Evolutionary conservation across 345 rosid genomes (phyloP).

Genomic region (Barbarea vulgaris): DNA sequence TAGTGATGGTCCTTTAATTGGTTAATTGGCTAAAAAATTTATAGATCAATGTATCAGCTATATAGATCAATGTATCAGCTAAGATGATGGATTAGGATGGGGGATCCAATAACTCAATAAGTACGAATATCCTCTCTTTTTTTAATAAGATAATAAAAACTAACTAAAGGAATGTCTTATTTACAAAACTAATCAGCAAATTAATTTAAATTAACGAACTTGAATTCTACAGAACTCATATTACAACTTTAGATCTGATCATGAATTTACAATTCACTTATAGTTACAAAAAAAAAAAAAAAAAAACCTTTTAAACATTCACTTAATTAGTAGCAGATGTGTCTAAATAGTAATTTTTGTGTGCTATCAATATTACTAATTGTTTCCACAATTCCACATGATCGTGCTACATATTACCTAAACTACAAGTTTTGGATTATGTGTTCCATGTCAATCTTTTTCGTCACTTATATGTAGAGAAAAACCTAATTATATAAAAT

Average conservation of each 20-base stretch:
- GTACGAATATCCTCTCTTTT: background rate
- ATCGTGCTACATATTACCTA: background rate
- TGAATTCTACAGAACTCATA: background rate
- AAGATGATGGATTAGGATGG: background rate
- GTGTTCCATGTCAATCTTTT: background rate
- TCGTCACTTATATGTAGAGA: background rate
- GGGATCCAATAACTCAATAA: background rate
- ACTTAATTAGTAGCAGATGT: background rate
- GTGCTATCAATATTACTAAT: background rate
- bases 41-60: background rate
- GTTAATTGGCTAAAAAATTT: background rate
- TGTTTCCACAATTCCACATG: background rate
- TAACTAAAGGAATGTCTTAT: too few species aligned
- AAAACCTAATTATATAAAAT: background rate
- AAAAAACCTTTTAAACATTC: background rate
- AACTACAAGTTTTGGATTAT: background rate
- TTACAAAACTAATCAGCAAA: background rate
- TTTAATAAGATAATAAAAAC: too few species aligned
- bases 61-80: background rate
- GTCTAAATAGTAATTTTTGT: background rate
- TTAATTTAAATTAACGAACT: background rate
- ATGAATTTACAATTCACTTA: background rate
- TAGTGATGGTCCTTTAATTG: background rate
- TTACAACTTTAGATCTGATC: background rate
- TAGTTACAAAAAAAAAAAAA: background rate